phyloP scores from a whole-genome alignment of 139 green algal genomes.

The Gonium pectorale region DNA sequence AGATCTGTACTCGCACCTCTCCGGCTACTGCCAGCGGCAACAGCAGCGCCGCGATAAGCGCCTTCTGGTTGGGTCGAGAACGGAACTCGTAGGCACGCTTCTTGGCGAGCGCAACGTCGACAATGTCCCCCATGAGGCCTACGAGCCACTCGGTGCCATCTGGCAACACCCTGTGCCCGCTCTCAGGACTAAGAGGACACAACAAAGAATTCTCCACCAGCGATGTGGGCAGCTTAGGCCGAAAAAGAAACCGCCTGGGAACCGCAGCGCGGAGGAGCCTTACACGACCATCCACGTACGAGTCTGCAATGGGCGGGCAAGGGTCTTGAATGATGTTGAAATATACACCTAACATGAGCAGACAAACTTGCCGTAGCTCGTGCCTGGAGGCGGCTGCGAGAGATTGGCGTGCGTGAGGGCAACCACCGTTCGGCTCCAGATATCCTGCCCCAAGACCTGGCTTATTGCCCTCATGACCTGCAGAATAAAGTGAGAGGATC shows the following conservation, averaged over 20 bases:
- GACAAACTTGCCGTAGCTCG: conserved; percentile 51
- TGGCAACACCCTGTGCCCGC: conserved; percentile 48
- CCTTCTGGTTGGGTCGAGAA: too few relatives aligned
- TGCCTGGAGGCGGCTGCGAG: conserved; percentile 60
- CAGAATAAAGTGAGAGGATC: background rate
- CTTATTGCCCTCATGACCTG: conserved; percentile 67
- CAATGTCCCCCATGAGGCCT: conserved; percentile 40
- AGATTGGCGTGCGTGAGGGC: conserved; percentile 70
- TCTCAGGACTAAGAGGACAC: conserved; percentile 42
- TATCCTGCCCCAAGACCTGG: conserved; percentile 57
- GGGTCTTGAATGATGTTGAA: background rate
- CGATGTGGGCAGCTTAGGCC: conserved; percentile 43
- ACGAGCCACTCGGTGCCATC: conserved; percentile 58
- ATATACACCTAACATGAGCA: background rate
- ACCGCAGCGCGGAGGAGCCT: conserved; percentile 49
- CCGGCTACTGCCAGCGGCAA: too few relatives aligned
- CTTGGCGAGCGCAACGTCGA: conserved; percentile 47
- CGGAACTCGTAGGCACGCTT: conserved; percentile 50
- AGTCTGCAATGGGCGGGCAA: conserved; percentile 39
- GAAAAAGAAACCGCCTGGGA: conserved; percentile 37
- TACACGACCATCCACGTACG: conserved; percentile 57
- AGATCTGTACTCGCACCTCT: too few relatives aligned
- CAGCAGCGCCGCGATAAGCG: too few relatives aligned
- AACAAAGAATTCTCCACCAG: conserved; percentile 61
- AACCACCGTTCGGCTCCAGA: conserved; percentile 70